phyloP scores from a whole-genome alignment of 352 stramenopile genomes.

The Phytophthora tentaculata region DNA sequence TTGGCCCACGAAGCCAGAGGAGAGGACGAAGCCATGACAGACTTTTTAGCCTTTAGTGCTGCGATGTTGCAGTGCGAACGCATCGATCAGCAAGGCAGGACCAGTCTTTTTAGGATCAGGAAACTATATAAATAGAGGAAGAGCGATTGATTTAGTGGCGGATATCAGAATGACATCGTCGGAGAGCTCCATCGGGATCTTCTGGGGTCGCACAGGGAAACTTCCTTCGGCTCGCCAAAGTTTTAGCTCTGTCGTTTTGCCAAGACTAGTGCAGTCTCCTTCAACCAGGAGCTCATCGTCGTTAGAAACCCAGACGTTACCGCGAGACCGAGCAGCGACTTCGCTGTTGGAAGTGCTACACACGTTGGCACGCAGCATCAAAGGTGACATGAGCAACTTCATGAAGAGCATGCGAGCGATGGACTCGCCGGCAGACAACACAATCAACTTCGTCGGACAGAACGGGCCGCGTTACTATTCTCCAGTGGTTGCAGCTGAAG shows the following conservation, averaged over 20 bases:
- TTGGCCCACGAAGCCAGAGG: conserved; percentile 75
- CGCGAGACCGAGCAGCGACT: conserved; percentile 20
- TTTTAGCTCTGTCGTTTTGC: conserved; percentile 2
- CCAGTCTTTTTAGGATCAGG: conserved; percentile 65
- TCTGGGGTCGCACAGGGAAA: conserved; percentile 30
- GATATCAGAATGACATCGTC: conserved; percentile 12
- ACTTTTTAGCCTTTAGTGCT: conserved; percentile 67
- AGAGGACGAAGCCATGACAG: conserved; percentile 72
- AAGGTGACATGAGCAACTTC: conserved; percentile 43
- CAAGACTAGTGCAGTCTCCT: conserved; percentile 10
- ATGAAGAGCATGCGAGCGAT: conserved; percentile 34
- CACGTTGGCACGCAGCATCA: conserved; percentile 54
- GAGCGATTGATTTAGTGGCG: neutral
- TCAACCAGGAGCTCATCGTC: conserved; percentile 1
- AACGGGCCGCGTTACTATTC: conserved; percentile 30
- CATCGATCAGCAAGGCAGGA: conserved; percentile 47
- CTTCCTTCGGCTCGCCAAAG: conserved; percentile 5
- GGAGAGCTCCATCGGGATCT: conserved; percentile 32
- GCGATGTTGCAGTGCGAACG: conserved; percentile 45
- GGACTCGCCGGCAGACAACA: conserved; percentile 31
- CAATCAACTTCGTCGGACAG: conserved; percentile 14
- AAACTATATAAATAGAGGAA: conserved; percentile 31
- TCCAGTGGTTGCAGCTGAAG: conserved; percentile 37
- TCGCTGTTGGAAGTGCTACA: conserved; percentile 57
- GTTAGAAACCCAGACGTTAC: neutral